Percentiles rank a stretch among this genome's conserved stretches.
Conservation (phyloP, 2,329 filamentous ascomycete genomes). For the Fusarium sterilihyphosum region DNA sequence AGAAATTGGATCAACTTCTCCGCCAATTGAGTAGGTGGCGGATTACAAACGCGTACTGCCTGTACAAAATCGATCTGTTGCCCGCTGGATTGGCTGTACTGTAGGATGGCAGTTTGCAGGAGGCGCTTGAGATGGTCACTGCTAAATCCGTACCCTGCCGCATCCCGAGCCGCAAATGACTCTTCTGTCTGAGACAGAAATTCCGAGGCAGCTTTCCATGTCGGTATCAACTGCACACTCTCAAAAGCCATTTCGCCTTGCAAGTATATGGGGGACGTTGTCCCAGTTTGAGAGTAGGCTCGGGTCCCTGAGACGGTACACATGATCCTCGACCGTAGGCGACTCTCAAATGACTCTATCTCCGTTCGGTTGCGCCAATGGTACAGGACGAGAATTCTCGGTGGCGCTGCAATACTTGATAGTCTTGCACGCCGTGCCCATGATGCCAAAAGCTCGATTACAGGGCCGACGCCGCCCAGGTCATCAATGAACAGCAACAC, state of each 20-base stretch:
- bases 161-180: neutral
- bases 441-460: neutral
- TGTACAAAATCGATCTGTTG: neutral
- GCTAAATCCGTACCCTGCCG: neutral
- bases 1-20: neutral
- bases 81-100: neutral
- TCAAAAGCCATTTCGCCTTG: neutral
- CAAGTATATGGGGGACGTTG: neutral
- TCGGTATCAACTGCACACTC: neutral
- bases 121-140: neutral
- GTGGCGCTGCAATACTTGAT: neutral
- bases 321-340: neutral
- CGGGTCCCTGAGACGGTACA: neutral
- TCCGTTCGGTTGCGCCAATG: neutral
- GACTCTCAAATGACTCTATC: neutral
- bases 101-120: neutral
- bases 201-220: neutral
- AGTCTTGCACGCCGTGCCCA: neutral
- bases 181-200: neutral
- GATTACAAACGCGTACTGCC: neutral
- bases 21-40: neutral
- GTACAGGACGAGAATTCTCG: neutral
- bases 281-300: neutral
- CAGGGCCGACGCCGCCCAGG: neutral
- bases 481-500: neutral